Evolutionary conservation across 306 rosid species (phyloP), one percentile per base, ranked within the genome.

Genomic region (Boehmeria nivea): DNA sequence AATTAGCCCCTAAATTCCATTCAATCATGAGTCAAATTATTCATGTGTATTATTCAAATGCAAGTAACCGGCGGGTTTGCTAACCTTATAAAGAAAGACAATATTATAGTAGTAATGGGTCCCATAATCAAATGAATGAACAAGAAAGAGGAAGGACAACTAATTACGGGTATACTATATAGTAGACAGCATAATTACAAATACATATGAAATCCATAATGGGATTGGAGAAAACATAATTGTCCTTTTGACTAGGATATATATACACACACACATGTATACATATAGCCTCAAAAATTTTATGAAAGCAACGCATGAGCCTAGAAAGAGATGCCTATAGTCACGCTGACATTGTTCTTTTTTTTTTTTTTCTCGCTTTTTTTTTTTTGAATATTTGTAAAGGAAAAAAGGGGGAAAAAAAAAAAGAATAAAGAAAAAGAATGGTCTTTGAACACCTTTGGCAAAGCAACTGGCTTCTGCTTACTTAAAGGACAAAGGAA

Each of bases 181-280:
- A 57, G 26, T 16, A 44, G 66, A 50, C 72, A 65, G 1, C 36
- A 76, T 70, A 60, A 70, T 78, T 70, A 43, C 15, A 25, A 15
- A 21, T 12, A 39, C 39, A 22, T 20, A 43, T 55, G 57, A 57
- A 52, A 57, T 66, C 56, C 61, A 52, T 72, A 33, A 65, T 58
- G 66, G 73, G 73, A 72, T 60, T 55, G 73, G 61, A 67, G 52
- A 69, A 63, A 57, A 48, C 71, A 76, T 74, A 43, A 67, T 77
- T 60, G 55, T 43, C 62, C 42, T 61, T 37, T 80, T 80, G 83
- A 81, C 76, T 51, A 28, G 5, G 3, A 28, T 28, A 3, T 28
- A 28, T 28, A 28, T 28, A 28, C 8, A 28, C 8, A 28, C 8
- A 28, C 8, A 28, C 8, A 28, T 28, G n/a, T 28, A 28, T 31